Base-by-base conservation (phyloP, 495 filamentous ascomycete genomes). In the Neurospora sp. region DNA sequence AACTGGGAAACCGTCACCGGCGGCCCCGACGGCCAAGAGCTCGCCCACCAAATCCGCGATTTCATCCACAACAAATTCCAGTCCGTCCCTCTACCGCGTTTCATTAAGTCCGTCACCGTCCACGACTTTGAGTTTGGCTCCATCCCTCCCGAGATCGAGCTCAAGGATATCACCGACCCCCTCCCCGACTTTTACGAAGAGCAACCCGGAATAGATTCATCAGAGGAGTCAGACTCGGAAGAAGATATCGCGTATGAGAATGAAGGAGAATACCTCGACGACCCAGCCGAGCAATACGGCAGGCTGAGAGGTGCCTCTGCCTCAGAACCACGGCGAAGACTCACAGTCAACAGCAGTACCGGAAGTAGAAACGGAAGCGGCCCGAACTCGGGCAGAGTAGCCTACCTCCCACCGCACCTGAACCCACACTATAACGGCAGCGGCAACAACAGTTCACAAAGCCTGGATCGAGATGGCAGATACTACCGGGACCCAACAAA, bases 1-100 rank as follows among this genome's bases (percentile, higher is more conserved):
- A 92, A 97, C 85, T 99, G 96, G 96, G 89, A 92, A 76, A 91
- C 91, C 70, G 88, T 98, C 79, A 98, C 95, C n/a, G 89, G 90
- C 45, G 96, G 95, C 19, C 89, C 92, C 36, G 94, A 97, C 79
- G 94, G 96, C 21, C 84, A 89, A 73, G 91, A 89, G 38, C 89
- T 97, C 71, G 94, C 96, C 9, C 90, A 93, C 76, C 85, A 85
- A 70, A 96, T 99, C 80, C 93, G 94, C 73, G 91, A 91, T 79
- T 98, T 98, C 82, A 92, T 99, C 77, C 93, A 99, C 83, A 89
- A 92, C 78, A 94, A 92, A 79, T 99, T 99, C 83, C 96, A 99
- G 82, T 87, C 92, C 69, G 90, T 98, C 54, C 86, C 92, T 17
- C 87, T 99, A 38, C 96, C 96, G 42, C 92, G 93, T 70, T 98